These are phyloP conservation scores for Gnaphalium uliginosum DNA, from an alignment of 129 eudicot genomes.

Conservation along the genomic window DNA sequence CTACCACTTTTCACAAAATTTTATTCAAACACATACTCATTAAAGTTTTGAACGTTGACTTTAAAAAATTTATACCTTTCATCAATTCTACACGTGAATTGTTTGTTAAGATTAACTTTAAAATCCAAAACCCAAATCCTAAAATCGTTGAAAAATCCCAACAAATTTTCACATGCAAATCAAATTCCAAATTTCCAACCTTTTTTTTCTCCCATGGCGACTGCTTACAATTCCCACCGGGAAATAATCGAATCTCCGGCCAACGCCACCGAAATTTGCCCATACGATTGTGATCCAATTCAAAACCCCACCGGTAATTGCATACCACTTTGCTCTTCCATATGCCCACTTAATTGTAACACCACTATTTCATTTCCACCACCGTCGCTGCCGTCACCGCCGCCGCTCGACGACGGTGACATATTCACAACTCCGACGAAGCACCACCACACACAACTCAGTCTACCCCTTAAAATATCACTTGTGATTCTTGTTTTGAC, in stretches of 20 bases:
- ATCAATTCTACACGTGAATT: constrained; percentile 22
- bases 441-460: constrained; percentile 29
- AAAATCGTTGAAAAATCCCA: constrained; percentile 2
- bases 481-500: constrained; percentile 34
- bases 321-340: constrained; percentile 1
- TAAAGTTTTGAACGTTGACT: constrained; percentile 36
- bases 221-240: constrained; percentile 27
- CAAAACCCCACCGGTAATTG: constrained; percentile 21
- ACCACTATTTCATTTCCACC: background rate
- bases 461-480: constrained; percentile 41
- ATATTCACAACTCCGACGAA: background rate
- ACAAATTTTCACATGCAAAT: constrained; percentile 11
- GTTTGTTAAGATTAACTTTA: constrained; percentile 10
- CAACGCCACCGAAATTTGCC: constrained; percentile 18
- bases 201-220: constrained; percentile 33
- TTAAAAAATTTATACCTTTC: background rate
- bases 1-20: no score
- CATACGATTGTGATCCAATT: constrained; percentile 10
- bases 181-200: background rate
- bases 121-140: constrained; percentile 5
- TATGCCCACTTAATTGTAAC: constrained; percentile 26
- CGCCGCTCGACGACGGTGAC: constrained; percentile 19
- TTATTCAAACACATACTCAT: constrained; percentile 22
- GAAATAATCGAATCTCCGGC: constrained; percentile 23
- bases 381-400: constrained; percentile 19